phyloP scores from a whole-genome alignment of 2,329 filamentous ascomycete genomes.

The Cyphellophora attinorum region DNA sequence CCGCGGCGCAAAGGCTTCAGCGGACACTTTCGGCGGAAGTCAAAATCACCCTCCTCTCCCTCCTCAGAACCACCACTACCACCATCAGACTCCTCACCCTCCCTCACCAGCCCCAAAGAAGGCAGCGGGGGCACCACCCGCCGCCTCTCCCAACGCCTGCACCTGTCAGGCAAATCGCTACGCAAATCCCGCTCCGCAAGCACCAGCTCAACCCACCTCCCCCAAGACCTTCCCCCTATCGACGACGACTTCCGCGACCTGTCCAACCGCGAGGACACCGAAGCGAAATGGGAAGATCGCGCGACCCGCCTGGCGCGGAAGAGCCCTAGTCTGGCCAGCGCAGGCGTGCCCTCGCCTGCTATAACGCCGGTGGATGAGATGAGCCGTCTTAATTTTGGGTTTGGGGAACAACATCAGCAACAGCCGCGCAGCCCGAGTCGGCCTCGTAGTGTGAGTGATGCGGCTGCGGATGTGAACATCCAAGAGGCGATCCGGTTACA shows the following conservation, averaged over 20 bases:
- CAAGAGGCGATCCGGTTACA: slow-evolving; percentile 94
- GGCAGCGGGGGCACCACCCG: slow-evolving; percentile 21
- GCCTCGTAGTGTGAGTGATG: slow-evolving; percentile 19
- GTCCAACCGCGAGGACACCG: slow-evolving; percentile 43
- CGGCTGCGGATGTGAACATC: slow-evolving; percentile 50
- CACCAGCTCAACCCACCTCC: slow-evolving; percentile 63
- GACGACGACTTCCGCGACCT: slow-evolving; percentile 35
- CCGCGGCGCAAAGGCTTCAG: slow-evolving; percentile 12
- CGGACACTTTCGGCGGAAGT: slow-evolving; percentile 4
- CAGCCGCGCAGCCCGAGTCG: slow-evolving; percentile 6
- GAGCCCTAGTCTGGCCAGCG: slow-evolving; percentile 7
- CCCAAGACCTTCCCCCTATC: slow-evolving; percentile 70
- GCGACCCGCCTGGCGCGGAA: slow-evolving; percentile 69
- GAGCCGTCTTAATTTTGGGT: slow-evolving; percentile 6
- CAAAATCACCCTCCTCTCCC: slow-evolving; percentile 16
- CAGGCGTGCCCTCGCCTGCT: slow-evolving; percentile 1
- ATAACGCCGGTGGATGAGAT: slow-evolving; percentile 1
- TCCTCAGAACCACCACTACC: slow-evolving; percentile 18
- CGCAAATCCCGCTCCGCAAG: slow-evolving; percentile 35
- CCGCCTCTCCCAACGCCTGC: slow-evolving; percentile 59
- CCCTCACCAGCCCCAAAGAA: slow-evolving; percentile 22
- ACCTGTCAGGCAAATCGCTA: no score
- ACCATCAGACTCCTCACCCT: no score
- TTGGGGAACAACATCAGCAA: no score
- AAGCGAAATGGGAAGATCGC: slow-evolving; percentile 83